Evolutionary conservation across 164 flowering plant genomes (phyloP).

Genomic region (Magnolia officinalis): DNA sequence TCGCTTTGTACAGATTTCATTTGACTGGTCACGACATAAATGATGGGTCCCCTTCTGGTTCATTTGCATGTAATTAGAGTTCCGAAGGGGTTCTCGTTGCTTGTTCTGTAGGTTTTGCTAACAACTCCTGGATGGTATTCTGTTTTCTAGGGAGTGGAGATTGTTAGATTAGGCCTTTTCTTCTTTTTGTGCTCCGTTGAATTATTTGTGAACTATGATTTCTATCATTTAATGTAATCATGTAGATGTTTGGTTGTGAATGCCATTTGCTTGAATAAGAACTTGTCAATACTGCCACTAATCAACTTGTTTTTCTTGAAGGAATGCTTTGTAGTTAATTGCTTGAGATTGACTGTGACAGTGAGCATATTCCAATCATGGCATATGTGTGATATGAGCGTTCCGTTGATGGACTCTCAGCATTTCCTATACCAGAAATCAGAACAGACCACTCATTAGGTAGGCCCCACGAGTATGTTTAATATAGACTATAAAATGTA

Average conservation of each 20-base stretch:
- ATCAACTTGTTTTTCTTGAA: too few relatives aligned
- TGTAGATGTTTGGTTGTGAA: not conserved
- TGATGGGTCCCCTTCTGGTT: conserved; percentile 18
- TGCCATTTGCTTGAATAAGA: not conserved
- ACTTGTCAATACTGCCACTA: too few relatives aligned
- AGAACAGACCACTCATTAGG: too few relatives aligned
- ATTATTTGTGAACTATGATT: conserved; percentile 1
- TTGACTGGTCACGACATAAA: conserved; percentile 30
- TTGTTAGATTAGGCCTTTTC: not conserved
- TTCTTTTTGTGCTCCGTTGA: not conserved
- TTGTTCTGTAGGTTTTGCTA: conserved; percentile 3
- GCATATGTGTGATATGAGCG: too few relatives aligned
- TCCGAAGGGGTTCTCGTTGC: not conserved
- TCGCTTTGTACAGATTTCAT: conserved; percentile 35
- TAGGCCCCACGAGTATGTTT: too few relatives aligned
- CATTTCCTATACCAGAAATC: too few relatives aligned
- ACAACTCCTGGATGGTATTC: not conserved
- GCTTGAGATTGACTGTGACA: too few relatives aligned
- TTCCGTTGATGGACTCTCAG: too few relatives aligned
- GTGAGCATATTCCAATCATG: too few relatives aligned
- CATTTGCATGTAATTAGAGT: conserved; percentile 14
- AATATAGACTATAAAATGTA: too few relatives aligned
- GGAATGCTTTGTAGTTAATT: too few relatives aligned
- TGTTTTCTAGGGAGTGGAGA: not conserved
- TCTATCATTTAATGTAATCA: not conserved